These are phyloP conservation scores for Rubia balearica DNA, from an alignment of 305 asterid genomes.

Conservation along the genomic window DNA sequence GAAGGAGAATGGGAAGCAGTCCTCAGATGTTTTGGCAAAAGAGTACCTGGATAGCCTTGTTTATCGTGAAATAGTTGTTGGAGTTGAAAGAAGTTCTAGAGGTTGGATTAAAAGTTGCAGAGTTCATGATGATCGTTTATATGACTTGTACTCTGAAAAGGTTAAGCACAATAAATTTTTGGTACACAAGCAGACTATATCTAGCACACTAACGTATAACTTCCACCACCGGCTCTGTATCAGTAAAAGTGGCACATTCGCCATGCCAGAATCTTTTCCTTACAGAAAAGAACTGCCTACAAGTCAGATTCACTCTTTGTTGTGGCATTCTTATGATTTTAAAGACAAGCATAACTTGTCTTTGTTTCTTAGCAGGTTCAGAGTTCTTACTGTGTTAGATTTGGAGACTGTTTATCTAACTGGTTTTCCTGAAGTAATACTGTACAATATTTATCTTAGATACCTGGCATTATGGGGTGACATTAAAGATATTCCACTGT, in stretches of 20 bases:
- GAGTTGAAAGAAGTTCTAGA: too few species aligned
- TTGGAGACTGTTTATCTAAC: not conserved
- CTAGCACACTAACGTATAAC: too few species aligned
- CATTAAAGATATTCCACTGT: not conserved
- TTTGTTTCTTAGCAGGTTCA: not conserved
- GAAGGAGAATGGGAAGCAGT: too few species aligned
- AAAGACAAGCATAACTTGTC: not conserved
- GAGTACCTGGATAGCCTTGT: too few species aligned
- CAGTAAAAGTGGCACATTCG: not conserved
- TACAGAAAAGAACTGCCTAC: not conserved
- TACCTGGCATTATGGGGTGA: not conserved
- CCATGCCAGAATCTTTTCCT: not conserved
- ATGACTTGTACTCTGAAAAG: too few species aligned
- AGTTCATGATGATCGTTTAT: too few species aligned
- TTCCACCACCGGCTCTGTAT: too few species aligned
- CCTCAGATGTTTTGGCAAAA: too few species aligned
- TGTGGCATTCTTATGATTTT: not conserved
- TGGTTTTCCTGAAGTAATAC: not conserved
- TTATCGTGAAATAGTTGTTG: too few species aligned
- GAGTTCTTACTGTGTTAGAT: not conserved
- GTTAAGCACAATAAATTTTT: too few species aligned
- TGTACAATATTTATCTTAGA: not conserved
- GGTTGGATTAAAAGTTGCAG: too few species aligned
- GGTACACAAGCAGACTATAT: too few species aligned
- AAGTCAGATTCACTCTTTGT: not conserved